Percentiles rank a stretch among this genome's conserved stretches.
These are phyloP conservation scores for Penicillium salamii DNA, from an alignment of 495 filamentous ascomycete species.

Conservation along the genomic window DNA sequence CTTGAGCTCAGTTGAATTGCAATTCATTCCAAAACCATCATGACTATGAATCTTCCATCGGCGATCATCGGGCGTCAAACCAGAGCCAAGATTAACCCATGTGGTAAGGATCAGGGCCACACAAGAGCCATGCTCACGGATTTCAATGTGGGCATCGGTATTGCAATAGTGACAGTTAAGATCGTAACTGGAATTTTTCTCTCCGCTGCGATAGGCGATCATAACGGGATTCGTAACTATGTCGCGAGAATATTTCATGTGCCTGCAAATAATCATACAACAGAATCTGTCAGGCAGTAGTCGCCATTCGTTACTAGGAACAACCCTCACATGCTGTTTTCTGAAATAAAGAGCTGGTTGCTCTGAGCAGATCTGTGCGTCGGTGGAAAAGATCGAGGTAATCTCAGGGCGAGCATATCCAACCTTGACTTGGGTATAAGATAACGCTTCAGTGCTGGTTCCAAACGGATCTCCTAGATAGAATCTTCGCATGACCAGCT, in stretches of 20 bases:
- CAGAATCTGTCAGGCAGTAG: no score
- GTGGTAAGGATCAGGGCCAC: conserved; percentile 2
- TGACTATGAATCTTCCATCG: not conserved
- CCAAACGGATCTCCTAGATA: not conserved
- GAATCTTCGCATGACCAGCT: not conserved
- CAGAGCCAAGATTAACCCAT: conserved; percentile 4
- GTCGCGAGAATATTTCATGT: not conserved
- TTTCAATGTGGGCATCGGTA: not conserved
- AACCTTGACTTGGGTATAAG: not conserved
- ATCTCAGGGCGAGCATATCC: not conserved
- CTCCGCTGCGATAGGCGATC: not conserved
- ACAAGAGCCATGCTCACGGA: not conserved
- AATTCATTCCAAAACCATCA: not conserved
- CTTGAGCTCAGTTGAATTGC: not conserved
- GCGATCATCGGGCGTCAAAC: not conserved
- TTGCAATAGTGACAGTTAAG: not conserved
- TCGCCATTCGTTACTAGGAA: no score
- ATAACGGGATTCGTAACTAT: no score
- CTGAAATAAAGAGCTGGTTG: conserved; percentile 1
- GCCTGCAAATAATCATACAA: conserved; percentile 2
- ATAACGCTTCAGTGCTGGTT: not conserved
- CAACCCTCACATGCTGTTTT: not conserved
- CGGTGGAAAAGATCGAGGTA: conserved; percentile 5
- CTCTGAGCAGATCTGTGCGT: conserved; percentile 1
- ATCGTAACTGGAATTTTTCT: not conserved